Evolutionary conservation across 768 basidiomycete genomes (phyloP).

Genomic region (Hygrophorus pudorinus): DNA sequence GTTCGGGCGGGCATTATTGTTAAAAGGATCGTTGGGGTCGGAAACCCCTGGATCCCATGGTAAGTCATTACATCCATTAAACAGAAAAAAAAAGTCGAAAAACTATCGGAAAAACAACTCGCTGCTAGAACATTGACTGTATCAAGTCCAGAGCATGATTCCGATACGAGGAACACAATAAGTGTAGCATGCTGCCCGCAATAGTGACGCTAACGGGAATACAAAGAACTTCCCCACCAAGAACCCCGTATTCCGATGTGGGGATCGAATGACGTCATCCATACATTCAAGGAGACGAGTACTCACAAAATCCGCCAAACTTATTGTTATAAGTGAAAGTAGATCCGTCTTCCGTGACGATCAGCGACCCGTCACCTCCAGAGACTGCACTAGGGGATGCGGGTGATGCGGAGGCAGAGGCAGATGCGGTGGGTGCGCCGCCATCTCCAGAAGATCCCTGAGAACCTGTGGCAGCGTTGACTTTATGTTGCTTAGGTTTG

Average conservation of each 20-base stretch:
- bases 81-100: neutral
- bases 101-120: no score
- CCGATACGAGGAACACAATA: no score
- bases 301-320: conserved; percentile 69
- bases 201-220: no score
- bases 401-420: neutral
- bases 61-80: neutral
- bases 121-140: no score
- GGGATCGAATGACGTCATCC: no score
- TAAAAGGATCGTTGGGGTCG: conserved; percentile 76
- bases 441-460: neutral
- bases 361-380: conserved; percentile 70
- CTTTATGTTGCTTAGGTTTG: neutral
- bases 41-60: conserved; percentile 38
- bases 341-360: conserved; percentile 75
- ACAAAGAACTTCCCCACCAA: no score
- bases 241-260: no score
- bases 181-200: no score
- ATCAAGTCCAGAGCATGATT: no score
- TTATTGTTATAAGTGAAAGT: conserved; percentile 75
- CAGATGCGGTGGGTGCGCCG: neutral
- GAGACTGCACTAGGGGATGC: conserved; percentile 10
- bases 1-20: conserved; percentile 72
- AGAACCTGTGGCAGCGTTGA: neutral
- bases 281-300: no score